Evolutionary conservation across 1,284 basidiomycete genomes (phyloP).

Genomic region (Lentinus polychrous): DNA sequence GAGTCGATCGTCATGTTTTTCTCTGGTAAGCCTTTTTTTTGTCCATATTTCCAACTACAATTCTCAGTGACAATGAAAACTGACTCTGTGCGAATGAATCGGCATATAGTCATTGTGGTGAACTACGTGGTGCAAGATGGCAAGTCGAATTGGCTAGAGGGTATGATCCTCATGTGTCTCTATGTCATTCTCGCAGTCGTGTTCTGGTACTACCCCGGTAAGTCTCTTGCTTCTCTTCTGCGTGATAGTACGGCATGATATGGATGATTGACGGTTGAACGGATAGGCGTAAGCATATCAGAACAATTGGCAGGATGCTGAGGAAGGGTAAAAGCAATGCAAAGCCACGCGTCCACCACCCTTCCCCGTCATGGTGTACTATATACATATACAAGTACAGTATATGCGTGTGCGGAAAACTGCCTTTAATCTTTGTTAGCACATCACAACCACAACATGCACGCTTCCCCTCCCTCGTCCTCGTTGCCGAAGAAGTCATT

Average conservation of each 20-base stretch:
- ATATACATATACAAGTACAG: too few species aligned
- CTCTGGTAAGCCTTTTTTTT: conserved; percentile 20
- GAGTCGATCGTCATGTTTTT: conserved; percentile 53
- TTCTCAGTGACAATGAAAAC: background rate
- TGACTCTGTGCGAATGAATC: background rate
- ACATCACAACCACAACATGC: too few species aligned
- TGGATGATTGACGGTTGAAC: background rate
- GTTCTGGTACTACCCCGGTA: conserved; percentile 63
- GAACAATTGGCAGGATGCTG: too few species aligned
- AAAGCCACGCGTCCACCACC: too few species aligned
- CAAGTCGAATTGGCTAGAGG: conserved; percentile 80
- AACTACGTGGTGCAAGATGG: conserved; percentile 80
- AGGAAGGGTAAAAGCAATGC: too few species aligned
- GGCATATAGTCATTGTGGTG: conserved; percentile 32
- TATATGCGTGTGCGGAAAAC: too few species aligned
- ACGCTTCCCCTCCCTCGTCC: too few species aligned
- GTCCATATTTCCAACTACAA: background rate
- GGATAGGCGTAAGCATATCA: conserved; percentile 15
- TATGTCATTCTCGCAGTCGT: conserved; percentile 53
- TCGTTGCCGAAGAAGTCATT: too few species aligned
- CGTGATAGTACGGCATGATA: too few species aligned
- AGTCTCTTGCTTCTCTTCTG: too few species aligned
- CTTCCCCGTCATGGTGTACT: too few species aligned
- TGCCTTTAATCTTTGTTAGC: too few species aligned
- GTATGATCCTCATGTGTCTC: conserved; percentile 44